Percentiles rank a stretch among this genome's conserved stretches.
Evolutionary conservation across 306 rosid species (phyloP).

Genomic region (Inga laurina): DNA sequence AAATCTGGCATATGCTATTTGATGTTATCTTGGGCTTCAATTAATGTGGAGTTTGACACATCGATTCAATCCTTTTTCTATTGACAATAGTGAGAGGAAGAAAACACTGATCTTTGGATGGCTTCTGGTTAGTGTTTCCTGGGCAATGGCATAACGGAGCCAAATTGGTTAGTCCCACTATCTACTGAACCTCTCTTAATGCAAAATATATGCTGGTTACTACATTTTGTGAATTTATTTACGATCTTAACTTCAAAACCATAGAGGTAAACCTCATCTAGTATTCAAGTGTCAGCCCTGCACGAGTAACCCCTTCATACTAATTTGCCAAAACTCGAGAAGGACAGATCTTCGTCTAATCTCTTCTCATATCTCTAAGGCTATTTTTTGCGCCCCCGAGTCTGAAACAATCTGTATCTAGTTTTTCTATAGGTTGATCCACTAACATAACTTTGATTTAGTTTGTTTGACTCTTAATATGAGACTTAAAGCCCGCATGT

Average conservation of each 20-base stretch:
- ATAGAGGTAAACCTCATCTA: not conserved
- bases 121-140: not conserved
- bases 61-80: not conserved
- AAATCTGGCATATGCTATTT: not conserved
- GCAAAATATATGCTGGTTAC: not conserved
- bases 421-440: not conserved
- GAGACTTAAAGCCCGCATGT: not conserved
- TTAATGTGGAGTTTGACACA: not conserved
- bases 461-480: not conserved
- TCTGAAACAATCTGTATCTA: not conserved
- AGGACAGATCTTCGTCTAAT: not conserved
- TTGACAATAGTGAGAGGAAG: not conserved
- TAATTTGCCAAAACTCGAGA: not conserved
- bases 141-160: not conserved
- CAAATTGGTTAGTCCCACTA: slow-evolving; percentile 1
- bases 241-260: not conserved
- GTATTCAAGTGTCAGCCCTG: not conserved
- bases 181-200: not conserved
- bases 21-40: not conserved
- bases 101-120: not conserved
- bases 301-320: not conserved
- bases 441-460: not conserved
- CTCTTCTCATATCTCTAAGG: not conserved
- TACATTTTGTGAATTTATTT: not conserved
- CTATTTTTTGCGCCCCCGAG: not conserved